Percentiles rank a stretch among this genome's conserved stretches.
Evolutionary conservation across 192 early-diverging fungal genomes (phyloP).

Genomic region (Coemansia sp.): DNA sequence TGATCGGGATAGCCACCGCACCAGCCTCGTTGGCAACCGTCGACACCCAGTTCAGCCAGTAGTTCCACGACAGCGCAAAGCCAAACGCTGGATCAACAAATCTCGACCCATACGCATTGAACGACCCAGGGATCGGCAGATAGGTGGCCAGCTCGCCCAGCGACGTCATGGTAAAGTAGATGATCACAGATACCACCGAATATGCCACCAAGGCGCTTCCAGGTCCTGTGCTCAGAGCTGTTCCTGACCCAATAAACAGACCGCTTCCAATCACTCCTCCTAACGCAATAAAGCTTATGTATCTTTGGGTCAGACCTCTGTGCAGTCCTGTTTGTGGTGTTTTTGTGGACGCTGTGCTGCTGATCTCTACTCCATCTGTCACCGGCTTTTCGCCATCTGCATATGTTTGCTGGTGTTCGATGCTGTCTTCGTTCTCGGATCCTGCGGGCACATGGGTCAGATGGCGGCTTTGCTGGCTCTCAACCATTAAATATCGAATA

Average conservation of each 20-base stretch:
- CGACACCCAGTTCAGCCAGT: slow-evolving; percentile 64
- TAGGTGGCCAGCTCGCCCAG: slow-evolving; percentile 80
- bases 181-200: slow-evolving; percentile 61
- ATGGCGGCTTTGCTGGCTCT: too few relatives aligned
- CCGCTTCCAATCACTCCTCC: slow-evolving; percentile 77
- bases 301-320: slow-evolving; percentile 32
- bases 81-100: slow-evolving; percentile 76
- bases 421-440: too few relatives aligned
- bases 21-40: slow-evolving; percentile 71
- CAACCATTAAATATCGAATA: too few relatives aligned
- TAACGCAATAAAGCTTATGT: slow-evolving; percentile 65
- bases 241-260: slow-evolving; percentile 76
- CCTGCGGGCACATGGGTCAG: too few relatives aligned
- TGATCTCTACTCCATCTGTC: background rate
- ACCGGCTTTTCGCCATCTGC: too few relatives aligned
- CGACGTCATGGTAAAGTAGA: slow-evolving; percentile 68
- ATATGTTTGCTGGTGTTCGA: background rate
- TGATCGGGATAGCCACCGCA: slow-evolving; percentile 73
- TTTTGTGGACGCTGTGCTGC: background rate
- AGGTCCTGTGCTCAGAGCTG: slow-evolving; percentile 71
- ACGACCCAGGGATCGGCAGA: slow-evolving; percentile 75
- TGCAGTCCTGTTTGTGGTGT: slow-evolving; percentile 6
- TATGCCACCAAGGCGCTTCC: slow-evolving; percentile 74
- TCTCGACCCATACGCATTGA: slow-evolving; percentile 69
- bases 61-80: slow-evolving; percentile 67